Evolutionary conservation across 2,329 filamentous ascomycete species (phyloP), one percentile per base, ranked within the genome.

Genomic region (Aspergillus udagawae): DNA sequence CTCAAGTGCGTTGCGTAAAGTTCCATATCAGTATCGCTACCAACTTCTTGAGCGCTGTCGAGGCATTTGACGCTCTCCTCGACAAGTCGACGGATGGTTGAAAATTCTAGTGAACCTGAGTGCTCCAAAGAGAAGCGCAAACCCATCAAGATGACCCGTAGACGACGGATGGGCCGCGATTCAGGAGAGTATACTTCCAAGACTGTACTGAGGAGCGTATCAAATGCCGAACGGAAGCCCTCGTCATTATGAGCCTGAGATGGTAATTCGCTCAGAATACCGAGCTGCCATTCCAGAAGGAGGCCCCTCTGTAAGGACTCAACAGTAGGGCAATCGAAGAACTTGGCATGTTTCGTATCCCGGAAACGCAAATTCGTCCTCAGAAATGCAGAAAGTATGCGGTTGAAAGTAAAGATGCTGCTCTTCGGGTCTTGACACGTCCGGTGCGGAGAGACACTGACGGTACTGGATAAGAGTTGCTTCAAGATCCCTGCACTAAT

Each of bases 221-320:
- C 62, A 4, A 76, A 62, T 12, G 66, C 60, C 7, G 58, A 62
- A 7, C 66, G 66, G 14, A 72, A 73, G 17, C 58, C 58, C 17
- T 70, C 67, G 50, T 71, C 68, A 25, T 60, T 69, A 10, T 66
- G 58, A 21, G 65, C 63, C 32, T 67, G 63, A 17, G 58, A 38
- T 35, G 71, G 61, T 14, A 70, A 53, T 10, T 76, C 73, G 23
- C 67, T 64, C 20, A 77, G 58, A 14, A 76, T 63, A 3, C 65
- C 60, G 60, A 74, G 59, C 56, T 77, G 74, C 69, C 72, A 75
- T 59, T 77, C 73, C 25, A 75, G 59, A 28, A 74, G 57, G 23
- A 69, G 59, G 4, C 67, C 72, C 55, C 73, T 63, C 51, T 67
- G 55, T 21, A 66, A 57, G 3, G 59, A n/a, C 3, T 63, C 56